Percentiles rank a stretch among this genome's conserved stretches.
Evolutionary conservation across 176 grass and related monocot species (phyloP).

Genomic region (Oryza rufipogon): DNA sequence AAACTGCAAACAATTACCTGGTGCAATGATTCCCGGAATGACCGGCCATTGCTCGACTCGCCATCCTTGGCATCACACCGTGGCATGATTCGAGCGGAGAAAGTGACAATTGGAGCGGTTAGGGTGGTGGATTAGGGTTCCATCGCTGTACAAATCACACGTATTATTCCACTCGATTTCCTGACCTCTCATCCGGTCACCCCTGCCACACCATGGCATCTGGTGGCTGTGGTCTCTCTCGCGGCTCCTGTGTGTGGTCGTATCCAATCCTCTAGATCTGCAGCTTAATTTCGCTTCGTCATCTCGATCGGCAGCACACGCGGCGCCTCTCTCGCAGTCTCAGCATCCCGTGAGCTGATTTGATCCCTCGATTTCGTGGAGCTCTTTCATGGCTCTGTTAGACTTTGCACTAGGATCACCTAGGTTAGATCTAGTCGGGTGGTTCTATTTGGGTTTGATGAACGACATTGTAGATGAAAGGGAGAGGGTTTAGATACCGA

Average conservation of each 20-base stretch:
- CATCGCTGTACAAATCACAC: neutral
- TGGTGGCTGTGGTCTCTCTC: neutral
- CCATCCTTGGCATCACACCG: neutral
- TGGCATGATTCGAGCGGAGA: neutral
- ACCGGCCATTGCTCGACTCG: neutral
- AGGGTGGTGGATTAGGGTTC: conserved; percentile 5
- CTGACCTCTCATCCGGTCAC: neutral
- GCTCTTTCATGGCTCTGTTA: neutral
- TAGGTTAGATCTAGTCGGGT: too few relatives aligned
- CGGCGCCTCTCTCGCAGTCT: neutral
- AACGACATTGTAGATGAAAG: too few relatives aligned
- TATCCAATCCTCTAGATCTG: neutral
- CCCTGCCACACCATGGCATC: neutral
- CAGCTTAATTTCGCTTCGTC: too few relatives aligned
- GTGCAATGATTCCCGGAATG: conserved; percentile 11
- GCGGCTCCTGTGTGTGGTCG: neutral
- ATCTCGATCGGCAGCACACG: neutral
- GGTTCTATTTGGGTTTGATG: too few relatives aligned
- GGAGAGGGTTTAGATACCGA: too few relatives aligned
- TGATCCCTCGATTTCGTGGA: neutral
- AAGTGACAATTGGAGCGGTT: conserved; percentile 2
- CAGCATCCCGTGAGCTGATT: neutral
- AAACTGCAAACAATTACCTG: neutral
- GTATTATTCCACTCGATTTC: neutral
- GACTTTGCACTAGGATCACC: too few relatives aligned